phyloP scores from a whole-genome alignment of 2,329 filamentous ascomycete species.

The Pseudogymnoascus sp. region DNA sequence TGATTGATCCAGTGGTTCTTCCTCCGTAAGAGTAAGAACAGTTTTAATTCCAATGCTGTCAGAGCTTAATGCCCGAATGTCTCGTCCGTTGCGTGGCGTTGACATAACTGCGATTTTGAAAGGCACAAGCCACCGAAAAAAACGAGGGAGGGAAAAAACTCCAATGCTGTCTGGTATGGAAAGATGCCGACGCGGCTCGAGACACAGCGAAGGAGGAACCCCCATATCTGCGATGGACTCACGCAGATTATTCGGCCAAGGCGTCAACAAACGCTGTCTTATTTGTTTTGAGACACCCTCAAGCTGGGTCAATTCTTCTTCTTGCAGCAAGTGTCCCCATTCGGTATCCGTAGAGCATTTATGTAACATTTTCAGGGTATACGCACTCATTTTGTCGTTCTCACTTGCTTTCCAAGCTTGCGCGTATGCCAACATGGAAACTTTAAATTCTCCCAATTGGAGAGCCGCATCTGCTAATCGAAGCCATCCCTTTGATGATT shows the following conservation, averaged over 20 bases:
- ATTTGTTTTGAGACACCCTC: not conserved
- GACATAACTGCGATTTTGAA: conserved; percentile 15
- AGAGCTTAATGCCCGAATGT: conserved; percentile 4
- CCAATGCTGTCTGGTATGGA: not conserved
- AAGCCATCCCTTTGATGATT: conserved; percentile 6
- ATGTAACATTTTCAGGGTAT: not conserved
- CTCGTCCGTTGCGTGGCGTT: conserved; percentile 11
- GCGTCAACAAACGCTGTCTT: not conserved
- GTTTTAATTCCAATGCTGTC: conserved; percentile 12
- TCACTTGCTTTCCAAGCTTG: not conserved
- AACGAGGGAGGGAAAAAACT: conserved; percentile 14
- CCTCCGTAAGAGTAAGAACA: conserved; percentile 17
- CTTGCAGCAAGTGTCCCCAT: not conserved
- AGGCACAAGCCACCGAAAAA: conserved; percentile 17
- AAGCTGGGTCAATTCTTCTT: not conserved
- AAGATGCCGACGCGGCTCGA: not conserved
- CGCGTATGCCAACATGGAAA: conserved; percentile 4
- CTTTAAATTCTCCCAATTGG: not conserved
- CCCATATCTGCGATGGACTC: not conserved
- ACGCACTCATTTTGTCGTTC: not conserved
- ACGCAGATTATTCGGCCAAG: not conserved
- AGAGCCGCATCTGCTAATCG: not conserved
- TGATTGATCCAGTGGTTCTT: conserved; percentile 12
- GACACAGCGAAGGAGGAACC: not conserved
- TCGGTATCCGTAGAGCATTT: not conserved